These are phyloP conservation scores for Plasmodium berghei DNA, from an alignment of 169 alveolate species.

Conservation along the genomic window DNA sequence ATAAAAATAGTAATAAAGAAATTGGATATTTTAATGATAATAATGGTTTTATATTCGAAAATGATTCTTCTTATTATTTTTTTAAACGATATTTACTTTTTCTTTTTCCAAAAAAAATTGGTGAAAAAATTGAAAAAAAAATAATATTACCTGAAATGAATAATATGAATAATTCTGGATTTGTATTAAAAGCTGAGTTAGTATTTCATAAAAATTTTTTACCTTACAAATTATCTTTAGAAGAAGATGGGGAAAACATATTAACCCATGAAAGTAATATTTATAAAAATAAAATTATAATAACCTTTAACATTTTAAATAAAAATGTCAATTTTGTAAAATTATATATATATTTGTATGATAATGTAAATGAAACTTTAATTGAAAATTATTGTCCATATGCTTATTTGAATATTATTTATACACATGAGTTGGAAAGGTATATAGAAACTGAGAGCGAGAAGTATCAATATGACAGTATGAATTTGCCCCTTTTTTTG, in stretches of 20 bases:
- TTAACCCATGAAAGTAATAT: slow-evolving; percentile 20
- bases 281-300: slow-evolving; percentile 43
- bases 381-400: slow-evolving; percentile 30
- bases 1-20: background rate
- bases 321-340: slow-evolving; percentile 1
- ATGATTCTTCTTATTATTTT: slow-evolving; percentile 16
- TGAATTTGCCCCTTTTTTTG: slow-evolving; percentile 22
- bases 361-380: slow-evolving; percentile 24
- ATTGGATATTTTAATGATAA: background rate
- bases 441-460: background rate
- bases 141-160: slow-evolving; percentile 24
- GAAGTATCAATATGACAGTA: background rate
- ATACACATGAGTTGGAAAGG: slow-evolving; percentile 11
- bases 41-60: slow-evolving; percentile 6
- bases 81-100: slow-evolving; percentile 20
- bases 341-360: slow-evolving; percentile 31
- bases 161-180: background rate
- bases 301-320: slow-evolving; percentile 21
- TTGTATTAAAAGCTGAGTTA: slow-evolving; percentile 32
- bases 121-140: slow-evolving; percentile 6
- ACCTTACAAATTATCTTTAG: slow-evolving; percentile 27
- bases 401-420: slow-evolving; percentile 32
- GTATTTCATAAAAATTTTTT: slow-evolving; percentile 33
- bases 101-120: slow-evolving; percentile 8
- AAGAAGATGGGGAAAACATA: background rate